Percentiles rank a stretch among this genome's conserved stretches.
phyloP scores from a whole-genome alignment of 176 grass and related monocot species.

The Tuctoria greenei region DNA sequence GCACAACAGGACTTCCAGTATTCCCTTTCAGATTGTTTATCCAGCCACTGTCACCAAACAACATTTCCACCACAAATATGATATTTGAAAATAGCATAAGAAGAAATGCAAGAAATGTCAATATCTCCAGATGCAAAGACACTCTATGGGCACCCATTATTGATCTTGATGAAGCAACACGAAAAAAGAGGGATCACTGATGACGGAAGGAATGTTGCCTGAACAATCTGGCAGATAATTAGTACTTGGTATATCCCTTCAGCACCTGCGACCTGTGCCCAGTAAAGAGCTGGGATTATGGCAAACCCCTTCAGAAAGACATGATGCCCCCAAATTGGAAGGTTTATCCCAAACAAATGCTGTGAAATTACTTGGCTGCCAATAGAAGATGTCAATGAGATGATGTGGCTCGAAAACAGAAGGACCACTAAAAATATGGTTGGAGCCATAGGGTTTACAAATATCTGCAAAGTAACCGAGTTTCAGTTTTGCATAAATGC shows the following conservation, averaged over 20 bases:
- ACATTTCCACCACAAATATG: conserved; percentile 82
- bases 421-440: conserved; percentile 83
- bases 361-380: conserved; percentile 69
- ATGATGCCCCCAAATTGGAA: conserved; percentile 55
- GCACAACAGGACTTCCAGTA: conserved; percentile 60
- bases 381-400: conserved; percentile 71
- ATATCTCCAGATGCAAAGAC: conserved; percentile 76
- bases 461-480: conserved; percentile 62
- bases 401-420: conserved; percentile 86
- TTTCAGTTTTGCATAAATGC: not conserved
- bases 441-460: conserved; percentile 72
- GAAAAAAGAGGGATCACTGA: conserved; percentile 88
- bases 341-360: conserved; percentile 79
- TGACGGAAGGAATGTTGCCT: conserved; percentile 92
- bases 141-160: conserved; percentile 89
- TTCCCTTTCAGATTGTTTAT: conserved; percentile 75
- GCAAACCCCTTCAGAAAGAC: conserved; percentile 70
- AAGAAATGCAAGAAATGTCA: conserved; percentile 78
- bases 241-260: conserved; percentile 93
- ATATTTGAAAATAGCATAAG: conserved; percentile 80
- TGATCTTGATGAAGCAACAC: conserved; percentile 77
- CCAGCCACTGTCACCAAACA: conserved; percentile 92
- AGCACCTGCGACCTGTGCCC: conserved; percentile 58
- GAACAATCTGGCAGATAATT: conserved; percentile 84
- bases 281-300: conserved; percentile 70